Evolutionary conservation across 192 early-diverging fungal species (phyloP), one percentile per base, ranked within the genome.

Genomic region (Chytriomyces confervae): DNA sequence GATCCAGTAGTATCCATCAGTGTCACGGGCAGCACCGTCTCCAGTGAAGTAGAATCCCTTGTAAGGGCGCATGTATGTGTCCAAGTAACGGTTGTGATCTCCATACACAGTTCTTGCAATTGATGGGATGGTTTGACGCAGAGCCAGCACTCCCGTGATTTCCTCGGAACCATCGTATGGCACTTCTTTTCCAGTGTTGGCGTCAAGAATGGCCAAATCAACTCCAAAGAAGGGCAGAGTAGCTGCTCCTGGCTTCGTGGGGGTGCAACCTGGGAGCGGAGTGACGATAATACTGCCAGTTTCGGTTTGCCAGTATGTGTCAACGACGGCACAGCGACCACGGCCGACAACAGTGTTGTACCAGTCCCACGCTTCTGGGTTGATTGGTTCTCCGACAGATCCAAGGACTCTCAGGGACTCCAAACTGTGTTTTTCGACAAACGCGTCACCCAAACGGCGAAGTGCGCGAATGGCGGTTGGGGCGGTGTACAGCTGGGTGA

Each of bases 401-500:
- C 96, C 97, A 43, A 98, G 91, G 48, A 97, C 91, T 75, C 95
- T 91, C 65, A 98, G 90, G 18, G 91, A 89, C 43, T 90, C 91
- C 65, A 98, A 86, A 60, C 94, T 91, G 86, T 93, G 92, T 45
- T 87, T 86, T 64, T 89, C 87, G 43, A 98, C 89, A 84, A 86
- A 88, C 7, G 91, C 83, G 70, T 95, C 90, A 78, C 96, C 96
- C 24, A 94, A 82, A 51, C 95, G 90, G 62, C 95, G 92, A 70
- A 98, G 89, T 20, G 96, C 94, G 62, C 97, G 93, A 79, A 98
- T 97, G 68, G 97, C 97, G 36, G 97, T 98, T 46, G 97, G 97
- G 3, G 97, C 97, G 43, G 97, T 98, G 88, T 98, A 98, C 84
- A 98, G 96, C 81, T 96, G 95, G 45, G 96, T 97, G 80, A 98